Evolutionary conservation across 768 basidiomycete species (phyloP).

Genomic region (Pholiota molesta): DNA sequence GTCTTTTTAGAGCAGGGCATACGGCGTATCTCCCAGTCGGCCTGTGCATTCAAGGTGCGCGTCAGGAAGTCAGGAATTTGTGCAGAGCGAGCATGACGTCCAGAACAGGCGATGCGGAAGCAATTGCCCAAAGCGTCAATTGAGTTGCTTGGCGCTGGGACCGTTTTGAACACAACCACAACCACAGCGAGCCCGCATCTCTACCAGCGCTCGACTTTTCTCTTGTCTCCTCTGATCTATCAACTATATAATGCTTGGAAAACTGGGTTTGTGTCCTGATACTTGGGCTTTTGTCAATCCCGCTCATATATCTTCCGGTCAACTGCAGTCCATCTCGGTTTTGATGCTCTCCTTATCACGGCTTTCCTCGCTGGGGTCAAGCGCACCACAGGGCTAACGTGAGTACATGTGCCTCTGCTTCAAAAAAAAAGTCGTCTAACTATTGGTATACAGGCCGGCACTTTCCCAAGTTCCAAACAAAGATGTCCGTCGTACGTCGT

Average conservation of each 20-base stretch:
- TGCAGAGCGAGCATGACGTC: neutral
- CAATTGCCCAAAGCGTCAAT: conserved; percentile 1
- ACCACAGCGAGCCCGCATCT: neutral
- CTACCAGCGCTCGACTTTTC: conserved; percentile 1
- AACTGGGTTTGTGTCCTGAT: conserved; percentile 41
- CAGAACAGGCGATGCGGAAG: neutral
- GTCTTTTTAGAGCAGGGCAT: neutral
- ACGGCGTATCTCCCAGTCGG: neutral
- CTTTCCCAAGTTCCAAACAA: conserved; percentile 83
- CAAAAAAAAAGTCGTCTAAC: conserved; percentile 3
- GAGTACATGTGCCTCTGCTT: conserved; percentile 30
- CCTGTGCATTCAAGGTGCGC: neutral
- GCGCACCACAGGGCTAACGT: conserved; percentile 87
- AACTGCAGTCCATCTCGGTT: conserved; percentile 21
- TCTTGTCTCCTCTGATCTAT: neutral
- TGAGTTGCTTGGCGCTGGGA: conserved; percentile 2
- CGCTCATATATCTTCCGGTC: conserved; percentile 11
- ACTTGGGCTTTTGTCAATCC: conserved; percentile 5
- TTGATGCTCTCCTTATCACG: conserved; percentile 12
- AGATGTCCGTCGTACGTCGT: conserved; percentile 77
- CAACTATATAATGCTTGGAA: conserved; percentile 56
- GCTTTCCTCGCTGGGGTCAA: conserved; percentile 70
- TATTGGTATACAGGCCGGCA: conserved; percentile 56
- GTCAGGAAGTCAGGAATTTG: neutral
- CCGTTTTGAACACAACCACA: conserved; percentile 8